Percentiles rank a stretch among this genome's conserved stretches.
Evolutionary conservation across 768 basidiomycete genomes (phyloP).

Genomic region (Rhodocollybia butyracea): DNA sequence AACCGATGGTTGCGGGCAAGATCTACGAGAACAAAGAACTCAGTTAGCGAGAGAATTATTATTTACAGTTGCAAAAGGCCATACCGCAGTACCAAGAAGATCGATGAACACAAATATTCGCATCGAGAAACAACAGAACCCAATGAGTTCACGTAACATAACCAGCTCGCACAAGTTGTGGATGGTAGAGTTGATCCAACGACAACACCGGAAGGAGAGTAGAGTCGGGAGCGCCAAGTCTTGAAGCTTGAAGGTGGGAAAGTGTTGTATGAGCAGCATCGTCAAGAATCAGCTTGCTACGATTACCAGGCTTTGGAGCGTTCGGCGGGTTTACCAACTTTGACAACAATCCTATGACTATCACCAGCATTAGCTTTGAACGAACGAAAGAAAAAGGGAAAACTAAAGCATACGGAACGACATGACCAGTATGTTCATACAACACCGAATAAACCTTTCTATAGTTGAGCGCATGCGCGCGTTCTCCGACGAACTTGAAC

Average conservation of each 20-base stretch:
- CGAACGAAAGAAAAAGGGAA: no score
- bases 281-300: conserved; percentile 94
- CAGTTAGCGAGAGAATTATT: neutral
- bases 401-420: conserved; percentile 71
- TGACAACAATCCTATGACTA: conserved; percentile 90
- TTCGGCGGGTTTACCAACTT: conserved; percentile 93
- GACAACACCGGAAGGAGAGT: conserved; percentile 91
- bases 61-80: conserved; percentile 27
- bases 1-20: conserved; percentile 85
- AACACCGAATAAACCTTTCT: conserved; percentile 94
- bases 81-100: conserved; percentile 81
- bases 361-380: no score
- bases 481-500: conserved; percentile 92
- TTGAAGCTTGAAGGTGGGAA: conserved; percentile 94
- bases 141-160: conserved; percentile 82
- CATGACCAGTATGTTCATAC: conserved; percentile 93
- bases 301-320: conserved; percentile 90
- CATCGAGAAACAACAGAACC: conserved; percentile 98
- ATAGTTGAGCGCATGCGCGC: conserved; percentile 85
- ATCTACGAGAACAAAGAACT: conserved; percentile 61
- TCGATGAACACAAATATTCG: conserved; percentile 92
- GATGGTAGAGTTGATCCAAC: conserved; percentile 97
- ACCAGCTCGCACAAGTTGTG: conserved; percentile 91
- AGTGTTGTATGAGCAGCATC: conserved; percentile 91
- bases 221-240: conserved; percentile 90